These are phyloP conservation scores for Gracilaria caudata DNA, from an alignment of 23 red algal genomes.

Conservation along the genomic window DNA sequence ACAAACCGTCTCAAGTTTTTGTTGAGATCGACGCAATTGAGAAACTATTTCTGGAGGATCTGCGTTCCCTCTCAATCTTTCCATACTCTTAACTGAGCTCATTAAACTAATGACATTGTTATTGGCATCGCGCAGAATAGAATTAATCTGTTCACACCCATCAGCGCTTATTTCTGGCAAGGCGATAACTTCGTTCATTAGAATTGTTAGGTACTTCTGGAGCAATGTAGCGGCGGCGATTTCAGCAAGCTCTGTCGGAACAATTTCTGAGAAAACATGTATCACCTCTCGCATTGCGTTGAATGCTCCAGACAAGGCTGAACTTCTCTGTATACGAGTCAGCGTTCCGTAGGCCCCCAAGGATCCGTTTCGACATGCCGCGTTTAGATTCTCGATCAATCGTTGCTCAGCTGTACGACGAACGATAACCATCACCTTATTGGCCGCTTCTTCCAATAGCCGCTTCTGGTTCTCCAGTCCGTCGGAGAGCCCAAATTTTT, in stretches of 20 bases:
- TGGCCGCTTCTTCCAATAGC: conserved; percentile 46
- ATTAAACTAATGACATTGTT: conserved; percentile 49
- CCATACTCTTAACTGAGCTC: conserved; percentile 41
- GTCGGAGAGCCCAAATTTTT: not conserved
- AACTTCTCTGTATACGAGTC: conserved; percentile 56
- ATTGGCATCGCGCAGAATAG: conserved; percentile 58
- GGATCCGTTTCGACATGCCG: conserved; percentile 60
- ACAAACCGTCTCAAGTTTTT: conserved; percentile 20
- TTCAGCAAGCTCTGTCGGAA: conserved; percentile 67
- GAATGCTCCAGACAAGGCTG: conserved; percentile 64
- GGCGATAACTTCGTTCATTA: conserved; percentile 48
- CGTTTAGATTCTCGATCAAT: conserved; percentile 56
- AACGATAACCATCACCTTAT: conserved; percentile 55
- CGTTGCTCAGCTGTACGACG: conserved; percentile 53
- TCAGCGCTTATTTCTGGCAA: conserved; percentile 69
- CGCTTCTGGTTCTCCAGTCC: conserved; percentile 20
- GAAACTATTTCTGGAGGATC: conserved; percentile 42
- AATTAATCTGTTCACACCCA: conserved; percentile 70
- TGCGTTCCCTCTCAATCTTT: conserved; percentile 22
- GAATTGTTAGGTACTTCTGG: conserved; percentile 60
- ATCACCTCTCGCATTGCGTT: conserved; percentile 71
- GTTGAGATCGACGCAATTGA: conserved; percentile 21
- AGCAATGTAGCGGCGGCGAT: conserved; percentile 45
- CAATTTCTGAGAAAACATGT: conserved; percentile 60
- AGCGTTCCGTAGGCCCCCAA: conserved; percentile 77